Evolutionary conservation across 495 filamentous ascomycete species (phyloP).

Genomic region (Talaromyces liani): DNA sequence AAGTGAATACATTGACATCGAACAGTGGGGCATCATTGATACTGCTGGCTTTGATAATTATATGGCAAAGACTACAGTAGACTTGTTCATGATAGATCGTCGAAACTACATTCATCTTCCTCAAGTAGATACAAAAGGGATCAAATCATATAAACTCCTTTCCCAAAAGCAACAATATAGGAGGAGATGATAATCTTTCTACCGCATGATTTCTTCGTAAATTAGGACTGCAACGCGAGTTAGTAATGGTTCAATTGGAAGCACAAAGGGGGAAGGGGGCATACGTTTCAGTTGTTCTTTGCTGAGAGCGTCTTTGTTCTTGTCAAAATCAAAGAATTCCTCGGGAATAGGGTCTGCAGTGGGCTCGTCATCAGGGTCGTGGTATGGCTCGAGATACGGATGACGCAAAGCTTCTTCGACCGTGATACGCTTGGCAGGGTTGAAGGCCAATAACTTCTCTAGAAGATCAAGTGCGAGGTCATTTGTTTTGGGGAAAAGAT

Average conservation of each 20-base stretch:
- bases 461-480: slow-evolving; percentile 89
- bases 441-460: slow-evolving; percentile 94
- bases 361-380: slow-evolving; percentile 98
- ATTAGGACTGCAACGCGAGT: slow-evolving; percentile 60
- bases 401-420: slow-evolving; percentile 97
- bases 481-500: slow-evolving; percentile 94
- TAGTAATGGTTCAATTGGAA: neutral
- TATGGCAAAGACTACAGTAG: too few species aligned
- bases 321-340: slow-evolving; percentile 99
- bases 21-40: too few species aligned
- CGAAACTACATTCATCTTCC: neutral
- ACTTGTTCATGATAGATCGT: neutral
- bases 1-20: too few species aligned
- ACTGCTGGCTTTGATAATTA: too few species aligned
- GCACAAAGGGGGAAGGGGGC: slow-evolving; percentile 17
- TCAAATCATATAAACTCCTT: neutral
- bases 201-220: slow-evolving; percentile 98
- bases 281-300: slow-evolving; percentile 94
- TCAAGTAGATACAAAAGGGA: neutral
- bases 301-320: slow-evolving; percentile 97
- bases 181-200: slow-evolving; percentile 20
- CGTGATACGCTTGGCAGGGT: slow-evolving; percentile 95
- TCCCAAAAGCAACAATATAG: neutral
- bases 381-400: slow-evolving; percentile 97
- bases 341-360: slow-evolving; percentile 94